phyloP scores from a whole-genome alignment of 345 rosid species.

The Gossypium rotundifolium region DNA sequence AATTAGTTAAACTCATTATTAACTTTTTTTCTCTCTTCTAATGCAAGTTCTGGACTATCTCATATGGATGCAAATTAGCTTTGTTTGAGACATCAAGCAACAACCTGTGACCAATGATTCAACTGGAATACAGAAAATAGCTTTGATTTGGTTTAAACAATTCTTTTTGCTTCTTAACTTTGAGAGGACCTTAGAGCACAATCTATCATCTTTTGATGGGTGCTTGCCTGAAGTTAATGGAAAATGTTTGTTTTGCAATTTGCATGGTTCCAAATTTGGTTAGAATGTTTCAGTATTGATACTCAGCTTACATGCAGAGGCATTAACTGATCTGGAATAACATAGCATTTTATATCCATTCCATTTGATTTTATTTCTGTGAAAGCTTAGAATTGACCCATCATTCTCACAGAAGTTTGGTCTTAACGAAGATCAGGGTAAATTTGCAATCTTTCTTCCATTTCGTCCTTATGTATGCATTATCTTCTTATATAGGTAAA shows the following conservation, averaged over 20 bases:
- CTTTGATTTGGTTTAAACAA: too few species aligned
- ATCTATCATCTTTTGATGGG: not conserved
- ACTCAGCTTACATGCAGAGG: not conserved
- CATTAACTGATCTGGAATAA: not conserved
- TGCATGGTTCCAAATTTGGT: not conserved
- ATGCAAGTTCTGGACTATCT: too few species aligned
- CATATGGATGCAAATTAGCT: too few species aligned
- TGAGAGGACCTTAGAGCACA: not conserved
- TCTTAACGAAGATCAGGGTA: not conserved
- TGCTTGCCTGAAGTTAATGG: not conserved
- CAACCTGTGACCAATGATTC: too few species aligned
- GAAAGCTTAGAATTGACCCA: not conserved
- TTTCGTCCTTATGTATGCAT: constrained; percentile 1
- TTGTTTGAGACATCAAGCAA: too few species aligned
- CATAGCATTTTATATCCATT: not conserved
- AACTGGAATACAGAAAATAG: too few species aligned
- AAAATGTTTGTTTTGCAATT: not conserved
- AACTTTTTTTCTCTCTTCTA: too few species aligned
- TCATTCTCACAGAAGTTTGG: not conserved
- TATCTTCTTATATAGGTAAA: constrained; percentile 51
- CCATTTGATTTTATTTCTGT: not conserved
- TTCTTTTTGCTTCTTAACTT: not conserved
- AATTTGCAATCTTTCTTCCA: not conserved
- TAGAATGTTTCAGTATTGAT: not conserved
- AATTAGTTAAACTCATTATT: not conserved